Evolutionary conservation across 345 rosid species (phyloP).

Genomic region (Erucastrum elatum): DNA sequence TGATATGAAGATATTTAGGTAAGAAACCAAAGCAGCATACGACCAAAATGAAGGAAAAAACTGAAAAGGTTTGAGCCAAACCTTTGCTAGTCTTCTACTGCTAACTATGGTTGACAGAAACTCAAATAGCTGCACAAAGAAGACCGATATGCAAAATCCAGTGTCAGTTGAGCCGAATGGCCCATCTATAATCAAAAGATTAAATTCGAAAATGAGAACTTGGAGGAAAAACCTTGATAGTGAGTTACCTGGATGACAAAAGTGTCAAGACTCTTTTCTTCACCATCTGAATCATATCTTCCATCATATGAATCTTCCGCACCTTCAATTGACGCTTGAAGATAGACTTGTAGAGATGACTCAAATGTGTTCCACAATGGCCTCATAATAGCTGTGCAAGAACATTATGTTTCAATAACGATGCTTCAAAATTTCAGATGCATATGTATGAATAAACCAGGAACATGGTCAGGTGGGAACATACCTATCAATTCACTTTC

Average conservation of each 20-base stretch:
- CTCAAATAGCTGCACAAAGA: conserved; percentile 73
- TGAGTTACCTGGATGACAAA: conserved; percentile 76
- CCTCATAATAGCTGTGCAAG: conserved; percentile 73
- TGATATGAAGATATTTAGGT: conserved; percentile 33
- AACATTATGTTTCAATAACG: conserved; percentile 27
- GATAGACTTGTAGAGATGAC: conserved; percentile 70
- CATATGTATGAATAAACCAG: conserved; percentile 1
- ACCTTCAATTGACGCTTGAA: conserved; percentile 73
- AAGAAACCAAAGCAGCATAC: conserved; percentile 15
- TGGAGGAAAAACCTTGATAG: conserved; percentile 11
- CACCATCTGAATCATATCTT: conserved; percentile 94
- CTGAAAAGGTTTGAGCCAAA: conserved; percentile 37
- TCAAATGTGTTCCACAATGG: conserved; percentile 92
- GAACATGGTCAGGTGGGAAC: conserved; percentile 31
- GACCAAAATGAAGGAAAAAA: conserved; percentile 6
- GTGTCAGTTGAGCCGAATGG: conserved; percentile 23
- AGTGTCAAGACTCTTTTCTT: conserved; percentile 87
- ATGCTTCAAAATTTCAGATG: conserved; percentile 3
- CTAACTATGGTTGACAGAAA: conserved; percentile 79
- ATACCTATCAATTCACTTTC: conserved; percentile 74
- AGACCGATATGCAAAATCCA: conserved; percentile 31
- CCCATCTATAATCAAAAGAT: conserved; percentile 10
- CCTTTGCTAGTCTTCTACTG: conserved; percentile 69
- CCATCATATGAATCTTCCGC: conserved; percentile 72
- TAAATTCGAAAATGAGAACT: conserved; percentile 7